These are phyloP conservation scores for Cordyceps pruinosa DNA, from an alignment of 2,329 filamentous ascomycete species.

Conservation along the genomic window DNA sequence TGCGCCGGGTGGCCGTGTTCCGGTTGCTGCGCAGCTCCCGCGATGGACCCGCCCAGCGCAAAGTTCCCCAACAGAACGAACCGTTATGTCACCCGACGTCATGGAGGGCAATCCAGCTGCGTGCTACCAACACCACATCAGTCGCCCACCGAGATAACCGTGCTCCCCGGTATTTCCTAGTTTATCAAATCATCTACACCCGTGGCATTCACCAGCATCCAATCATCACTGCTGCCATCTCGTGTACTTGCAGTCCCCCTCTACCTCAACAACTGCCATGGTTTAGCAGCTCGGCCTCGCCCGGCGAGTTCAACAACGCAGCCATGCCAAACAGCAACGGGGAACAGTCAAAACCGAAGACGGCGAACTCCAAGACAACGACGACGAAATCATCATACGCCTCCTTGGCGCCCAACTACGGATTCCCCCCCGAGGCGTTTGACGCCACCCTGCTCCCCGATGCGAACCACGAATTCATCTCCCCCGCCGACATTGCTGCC, in stretches of 20 bases:
- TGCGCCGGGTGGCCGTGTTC: constrained; percentile 2
- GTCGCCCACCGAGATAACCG: not conserved
- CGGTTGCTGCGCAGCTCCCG: not conserved
- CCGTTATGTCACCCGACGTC: constrained; percentile 12
- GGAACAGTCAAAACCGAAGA: not conserved
- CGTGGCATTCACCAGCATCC: not conserved
- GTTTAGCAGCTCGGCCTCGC: not conserved
- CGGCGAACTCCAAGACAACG: not conserved
- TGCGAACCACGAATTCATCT: constrained; percentile 68
- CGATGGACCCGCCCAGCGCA: constrained; percentile 5
- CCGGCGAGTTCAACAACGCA: not conserved
- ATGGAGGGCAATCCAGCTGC: constrained; percentile 1
- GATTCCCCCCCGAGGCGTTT: constrained; percentile 57
- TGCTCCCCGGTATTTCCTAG: not conserved
- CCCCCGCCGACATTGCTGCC: constrained; percentile 62
- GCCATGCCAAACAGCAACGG: not conserved
- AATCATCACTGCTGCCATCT: not conserved
- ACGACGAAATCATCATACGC: not conserved
- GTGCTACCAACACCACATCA: not conserved
- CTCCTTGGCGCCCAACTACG: constrained; percentile 32
- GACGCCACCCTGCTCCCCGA: constrained; percentile 70
- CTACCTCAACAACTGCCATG: not conserved
- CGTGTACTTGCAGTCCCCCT: not conserved
- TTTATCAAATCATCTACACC: not conserved
- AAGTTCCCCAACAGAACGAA: constrained; percentile 10